Percentiles rank a stretch among this genome's conserved stretches.
phyloP scores from a whole-genome alignment of 148 eudicot genomes.

The Pharnaceum exiguum region DNA sequence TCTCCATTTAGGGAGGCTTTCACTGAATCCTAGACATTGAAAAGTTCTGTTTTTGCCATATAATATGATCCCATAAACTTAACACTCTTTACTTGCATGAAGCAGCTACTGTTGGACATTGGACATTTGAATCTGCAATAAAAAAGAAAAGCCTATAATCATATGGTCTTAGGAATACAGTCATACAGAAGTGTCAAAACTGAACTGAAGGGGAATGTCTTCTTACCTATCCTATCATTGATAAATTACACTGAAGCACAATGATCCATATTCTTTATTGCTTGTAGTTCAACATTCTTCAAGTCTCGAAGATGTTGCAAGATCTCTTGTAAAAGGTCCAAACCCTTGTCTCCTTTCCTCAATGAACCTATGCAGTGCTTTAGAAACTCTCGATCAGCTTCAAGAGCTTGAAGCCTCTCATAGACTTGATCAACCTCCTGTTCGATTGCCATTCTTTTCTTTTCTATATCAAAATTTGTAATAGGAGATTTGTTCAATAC shows the following conservation, averaged over 20 bases:
- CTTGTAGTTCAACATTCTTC: slow-evolving; percentile 54
- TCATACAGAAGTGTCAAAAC: background rate
- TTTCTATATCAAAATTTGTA: slow-evolving; percentile 46
- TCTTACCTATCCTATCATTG: slow-evolving; percentile 8
- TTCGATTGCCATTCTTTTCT: slow-evolving; percentile 53
- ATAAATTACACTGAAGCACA: slow-evolving; percentile 19
- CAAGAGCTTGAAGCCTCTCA: slow-evolving; percentile 75
- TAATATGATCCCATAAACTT: slow-evolving; percentile 6
- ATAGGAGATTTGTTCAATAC: slow-evolving; percentile 24
- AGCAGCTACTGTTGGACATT: background rate
- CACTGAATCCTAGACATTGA: slow-evolving; percentile 18
- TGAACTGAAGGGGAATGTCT: background rate
- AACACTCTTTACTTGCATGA: slow-evolving; percentile 8
- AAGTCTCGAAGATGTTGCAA: slow-evolving; percentile 74
- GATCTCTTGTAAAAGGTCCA: slow-evolving; percentile 81
- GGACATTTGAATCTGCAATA: slow-evolving; percentile 17
- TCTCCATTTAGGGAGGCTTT: slow-evolving; percentile 17
- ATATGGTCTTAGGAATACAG: background rate
- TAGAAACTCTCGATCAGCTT: slow-evolving; percentile 76
- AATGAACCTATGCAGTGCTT: slow-evolving; percentile 81
- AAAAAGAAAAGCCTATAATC: background rate
- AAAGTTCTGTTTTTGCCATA: slow-evolving; percentile 7
- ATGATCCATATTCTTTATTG: slow-evolving; percentile 27
- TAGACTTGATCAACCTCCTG: slow-evolving; percentile 81
- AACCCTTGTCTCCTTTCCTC: slow-evolving; percentile 85